Evolutionary conservation across 768 basidiomycete species (phyloP), one percentile per base, ranked within the genome.

Genomic region (Pleurotus tuoliensis): DNA sequence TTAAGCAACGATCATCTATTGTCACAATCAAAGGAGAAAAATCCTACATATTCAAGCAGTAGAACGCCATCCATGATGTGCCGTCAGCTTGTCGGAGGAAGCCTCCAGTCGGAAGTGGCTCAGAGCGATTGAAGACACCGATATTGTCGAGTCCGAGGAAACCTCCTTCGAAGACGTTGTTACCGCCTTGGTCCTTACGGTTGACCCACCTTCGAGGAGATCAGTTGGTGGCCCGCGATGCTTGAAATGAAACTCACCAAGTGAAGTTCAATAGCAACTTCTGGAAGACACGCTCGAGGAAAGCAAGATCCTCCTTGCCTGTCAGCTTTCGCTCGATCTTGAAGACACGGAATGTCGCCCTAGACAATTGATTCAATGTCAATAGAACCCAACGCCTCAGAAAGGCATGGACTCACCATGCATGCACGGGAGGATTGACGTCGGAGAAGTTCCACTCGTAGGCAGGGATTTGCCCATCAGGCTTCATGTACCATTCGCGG

Each of bases 21-120:
- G 11, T 11, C 30, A 34, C 30, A 34, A 34, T 4, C 2, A 34
- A 9, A 11, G 30, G 12, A 8, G 50, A 43, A 38, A 34, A 7
- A 25, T 63, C 83, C 63, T 58, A 92, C 97, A 98, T 98, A 66
- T 97, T 97, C 57, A 98, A 72, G 62, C 88, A 94, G 71, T 96
- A 99, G 76, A 98, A 99, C 30, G 94, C 97, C 97, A 99, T 99
- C 97, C 97, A 99, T 0, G 96, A 93, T 5, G 97, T 99, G 7
- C 96, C 96, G 68, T 99, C 97, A 6, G 97, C 94, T 73, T 99
- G 97, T 54, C 96, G 94, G 57, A 99, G 77, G 15, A 75, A 83
- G 7, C 97, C 97, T 34, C 96, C 96, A 4, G 95, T 98, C 5
- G 97, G 97, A 22, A 99, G 73, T 24, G 94, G 92, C 70, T 99